Conservation (phyloP, 2,329 filamentous ascomycete species). For the Huntiella decipiens region DNA sequence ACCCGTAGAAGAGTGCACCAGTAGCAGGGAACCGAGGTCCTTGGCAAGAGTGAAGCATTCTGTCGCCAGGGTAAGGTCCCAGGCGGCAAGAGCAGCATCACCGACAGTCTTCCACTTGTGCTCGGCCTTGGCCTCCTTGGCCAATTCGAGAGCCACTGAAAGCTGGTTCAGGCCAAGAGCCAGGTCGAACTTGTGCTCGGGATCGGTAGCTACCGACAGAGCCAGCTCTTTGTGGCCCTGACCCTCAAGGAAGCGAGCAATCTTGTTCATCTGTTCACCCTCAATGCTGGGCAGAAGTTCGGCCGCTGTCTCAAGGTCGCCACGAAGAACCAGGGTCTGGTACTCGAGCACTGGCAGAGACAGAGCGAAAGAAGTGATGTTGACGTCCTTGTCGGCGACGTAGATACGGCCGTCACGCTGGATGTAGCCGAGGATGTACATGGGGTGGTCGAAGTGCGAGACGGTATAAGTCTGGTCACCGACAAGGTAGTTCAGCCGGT, state of each 20-base stretch:
- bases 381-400: conserved; percentile 86
- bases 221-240: conserved; percentile 95
- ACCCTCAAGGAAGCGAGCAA: conserved; percentile 89
- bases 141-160: conserved; percentile 68
- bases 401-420: conserved; percentile 91
- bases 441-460: conserved; percentile 85
- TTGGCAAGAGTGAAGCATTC: conserved; percentile 87
- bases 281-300: conserved; percentile 73
- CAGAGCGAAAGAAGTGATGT: conserved; percentile 73
- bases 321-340: conserved; percentile 84
- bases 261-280: conserved; percentile 90
- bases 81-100: conserved; percentile 68
- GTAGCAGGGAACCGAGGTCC: conserved; percentile 72
- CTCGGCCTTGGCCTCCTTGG: conserved; percentile 65
- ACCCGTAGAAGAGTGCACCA: conserved; percentile 73
- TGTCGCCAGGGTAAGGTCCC: conserved; percentile 74
- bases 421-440: conserved; percentile 91
- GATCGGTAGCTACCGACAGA: conserved; percentile 80
- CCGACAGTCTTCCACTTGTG: conserved; percentile 98
- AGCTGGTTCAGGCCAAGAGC: conserved; percentile 68
- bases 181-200: conserved; percentile 92
- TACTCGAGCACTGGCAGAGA: conserved; percentile 91
- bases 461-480: conserved; percentile 97
- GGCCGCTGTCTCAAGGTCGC: conserved; percentile 77
- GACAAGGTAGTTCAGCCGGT: conserved; percentile 92